Evolutionary conservation across 495 filamentous ascomycete species (phyloP).

Genomic region (Trichoderma orchidacearum): DNA sequence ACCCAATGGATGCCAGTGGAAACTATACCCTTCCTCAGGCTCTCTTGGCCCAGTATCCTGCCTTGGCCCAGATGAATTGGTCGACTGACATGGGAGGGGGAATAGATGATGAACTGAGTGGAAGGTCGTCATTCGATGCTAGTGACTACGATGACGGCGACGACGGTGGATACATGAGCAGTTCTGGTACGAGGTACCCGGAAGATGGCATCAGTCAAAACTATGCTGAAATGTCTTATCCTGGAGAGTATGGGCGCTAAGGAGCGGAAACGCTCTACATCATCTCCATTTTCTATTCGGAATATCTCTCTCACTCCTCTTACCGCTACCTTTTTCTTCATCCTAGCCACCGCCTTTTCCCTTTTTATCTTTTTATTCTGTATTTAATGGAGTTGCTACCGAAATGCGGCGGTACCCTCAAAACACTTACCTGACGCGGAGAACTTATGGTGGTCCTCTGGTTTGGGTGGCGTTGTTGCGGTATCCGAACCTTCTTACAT

Average conservation of each 20-base stretch:
- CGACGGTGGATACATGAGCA: conserved; percentile 43
- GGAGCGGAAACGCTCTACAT: conserved; percentile 1
- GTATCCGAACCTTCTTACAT: not conserved
- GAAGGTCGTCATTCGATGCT: conserved; percentile 80
- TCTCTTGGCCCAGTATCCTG: conserved; percentile 82
- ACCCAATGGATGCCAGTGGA: conserved; percentile 37
- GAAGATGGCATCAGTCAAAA: conserved; percentile 33
- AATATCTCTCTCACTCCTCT: not conserved
- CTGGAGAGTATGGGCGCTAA: conserved; percentile 37
- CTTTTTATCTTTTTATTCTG: not conserved
- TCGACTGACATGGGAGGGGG: conserved; percentile 40
- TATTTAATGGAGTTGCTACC: too few species aligned
- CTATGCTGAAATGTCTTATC: conserved; percentile 36
- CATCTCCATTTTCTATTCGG: not conserved
- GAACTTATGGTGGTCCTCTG: too few species aligned
- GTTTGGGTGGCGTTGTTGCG: not conserved
- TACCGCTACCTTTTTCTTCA: not conserved
- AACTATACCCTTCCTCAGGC: conserved; percentile 72
- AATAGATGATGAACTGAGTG: conserved; percentile 63
- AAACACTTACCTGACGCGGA: too few species aligned
- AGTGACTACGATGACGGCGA: conserved; percentile 57
- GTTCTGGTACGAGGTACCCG: conserved; percentile 34
- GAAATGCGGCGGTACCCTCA: too few species aligned
- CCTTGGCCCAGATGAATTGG: conserved; percentile 75
- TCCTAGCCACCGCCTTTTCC: not conserved